Evolutionary conservation across 2,329 filamentous ascomycete species (phyloP).

Genomic region (Orbilia javanica): DNA sequence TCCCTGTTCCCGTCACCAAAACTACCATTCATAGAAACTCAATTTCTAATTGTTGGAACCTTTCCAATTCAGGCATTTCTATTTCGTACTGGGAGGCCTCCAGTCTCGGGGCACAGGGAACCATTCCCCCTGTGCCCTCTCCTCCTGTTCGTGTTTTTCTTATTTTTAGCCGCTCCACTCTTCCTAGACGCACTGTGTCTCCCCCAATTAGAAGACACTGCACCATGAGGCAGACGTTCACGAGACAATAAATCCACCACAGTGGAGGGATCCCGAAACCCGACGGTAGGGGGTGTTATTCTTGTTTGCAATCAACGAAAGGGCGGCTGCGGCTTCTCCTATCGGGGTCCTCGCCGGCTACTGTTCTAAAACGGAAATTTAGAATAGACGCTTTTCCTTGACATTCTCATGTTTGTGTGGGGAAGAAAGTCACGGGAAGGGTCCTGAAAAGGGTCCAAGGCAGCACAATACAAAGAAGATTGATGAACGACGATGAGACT

Average conservation of each 20-base stretch:
- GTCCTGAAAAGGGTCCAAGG: conserved; percentile 15
- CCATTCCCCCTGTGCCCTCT: conserved; percentile 37
- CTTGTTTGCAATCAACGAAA: conserved; percentile 44
- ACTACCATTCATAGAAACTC: conserved; percentile 54
- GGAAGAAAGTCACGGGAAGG: conserved; percentile 38
- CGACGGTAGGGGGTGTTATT: conserved; percentile 48
- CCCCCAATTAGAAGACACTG: conserved; percentile 46
- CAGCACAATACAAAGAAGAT: conserved; percentile 27
- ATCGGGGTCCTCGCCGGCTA: conserved; percentile 55
- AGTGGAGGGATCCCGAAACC: conserved; percentile 56
- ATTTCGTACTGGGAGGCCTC: conserved; percentile 31
- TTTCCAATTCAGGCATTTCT: conserved; percentile 45
- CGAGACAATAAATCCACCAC: conserved; percentile 50
- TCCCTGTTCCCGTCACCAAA: conserved; percentile 56
- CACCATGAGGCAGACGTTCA: conserved; percentile 58
- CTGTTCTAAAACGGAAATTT: conserved; percentile 48
- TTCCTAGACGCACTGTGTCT: conserved; percentile 30
- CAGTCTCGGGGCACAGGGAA: conserved; percentile 58
- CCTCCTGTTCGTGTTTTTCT: conserved; percentile 40
- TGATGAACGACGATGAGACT: conserved; percentile 14
- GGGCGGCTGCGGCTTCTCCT: conserved; percentile 57
- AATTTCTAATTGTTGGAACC: conserved; percentile 29
- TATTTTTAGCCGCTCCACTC: conserved; percentile 55
- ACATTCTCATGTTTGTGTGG: conserved; percentile 16
- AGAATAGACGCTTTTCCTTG: conserved; percentile 45